phyloP scores from a whole-genome alignment of 2,329 filamentous ascomycete genomes.

The Chaetothyriales sp. region DNA sequence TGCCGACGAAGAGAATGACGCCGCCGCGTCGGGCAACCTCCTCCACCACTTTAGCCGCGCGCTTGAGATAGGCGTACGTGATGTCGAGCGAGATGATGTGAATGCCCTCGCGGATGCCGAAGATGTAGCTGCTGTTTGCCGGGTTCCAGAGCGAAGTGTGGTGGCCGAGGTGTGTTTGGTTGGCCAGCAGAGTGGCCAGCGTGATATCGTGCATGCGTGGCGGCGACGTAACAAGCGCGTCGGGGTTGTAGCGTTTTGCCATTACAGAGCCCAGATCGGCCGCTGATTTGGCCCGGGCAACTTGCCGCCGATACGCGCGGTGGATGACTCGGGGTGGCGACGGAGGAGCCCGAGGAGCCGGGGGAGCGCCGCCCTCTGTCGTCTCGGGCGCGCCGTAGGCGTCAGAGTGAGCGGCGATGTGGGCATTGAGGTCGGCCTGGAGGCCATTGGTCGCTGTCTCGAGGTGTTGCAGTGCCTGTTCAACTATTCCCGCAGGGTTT shows the following conservation, averaged over 20 bases:
- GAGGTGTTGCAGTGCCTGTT: constrained; percentile 6
- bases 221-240: constrained; percentile 45
- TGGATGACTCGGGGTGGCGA: not conserved
- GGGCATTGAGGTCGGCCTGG: constrained; percentile 11
- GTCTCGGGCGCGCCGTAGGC: constrained; percentile 1
- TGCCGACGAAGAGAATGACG: constrained; percentile 82
- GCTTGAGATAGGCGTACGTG: constrained; percentile 77
- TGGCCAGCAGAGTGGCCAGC: constrained; percentile 77
- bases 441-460: constrained; percentile 8
- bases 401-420: constrained; percentile 6
- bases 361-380: not conserved
- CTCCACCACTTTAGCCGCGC: constrained; percentile 82
- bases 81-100: constrained; percentile 88
- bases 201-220: constrained; percentile 68
- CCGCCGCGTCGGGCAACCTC: constrained; percentile 73
- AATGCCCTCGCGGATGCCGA: constrained; percentile 71
- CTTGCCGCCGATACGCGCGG: not conserved
- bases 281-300: not conserved
- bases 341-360: no score
- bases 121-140: constrained; percentile 85
- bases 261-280: not conserved
- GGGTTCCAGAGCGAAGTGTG: constrained; percentile 88
- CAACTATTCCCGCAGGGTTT: constrained; percentile 2
- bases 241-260: constrained; percentile 8
- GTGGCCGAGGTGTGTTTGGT: constrained; percentile 82